These are phyloP conservation scores for Hsuehochloa calcarea DNA, from an alignment of 176 grass and related monocot genomes.

Conservation along the genomic window DNA sequence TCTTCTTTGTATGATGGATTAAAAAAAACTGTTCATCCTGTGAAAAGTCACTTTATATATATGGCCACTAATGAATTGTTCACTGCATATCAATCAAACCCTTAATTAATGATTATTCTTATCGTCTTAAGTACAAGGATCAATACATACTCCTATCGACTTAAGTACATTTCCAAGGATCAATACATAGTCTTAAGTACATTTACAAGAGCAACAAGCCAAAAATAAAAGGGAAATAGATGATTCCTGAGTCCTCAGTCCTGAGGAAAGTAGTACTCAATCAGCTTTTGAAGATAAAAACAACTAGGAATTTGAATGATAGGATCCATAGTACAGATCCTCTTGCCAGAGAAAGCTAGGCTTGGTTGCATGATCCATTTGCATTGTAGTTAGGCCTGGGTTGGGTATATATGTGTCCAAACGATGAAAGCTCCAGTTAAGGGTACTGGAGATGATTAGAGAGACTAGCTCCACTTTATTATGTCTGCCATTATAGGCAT, in stretches of 20 bases:
- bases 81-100: not conserved
- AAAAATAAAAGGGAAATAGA: not conserved
- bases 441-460: conserved; percentile 51
- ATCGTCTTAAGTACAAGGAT: not conserved
- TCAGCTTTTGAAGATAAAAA: conserved; percentile 14
- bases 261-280: conserved; percentile 17
- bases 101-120: not conserved
- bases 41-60: not conserved
- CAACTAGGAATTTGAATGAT: not conserved
- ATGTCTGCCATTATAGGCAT: conserved; percentile 51
- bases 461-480: conserved; percentile 44
- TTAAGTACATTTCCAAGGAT: not conserved
- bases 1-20: not conserved
- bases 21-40: not conserved
- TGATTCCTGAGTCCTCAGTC: not conserved
- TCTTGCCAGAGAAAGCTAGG: conserved; percentile 36
- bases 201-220: not conserved
- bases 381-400: not conserved
- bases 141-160: not conserved
- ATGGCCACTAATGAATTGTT: not conserved
- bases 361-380: conserved; percentile 21
- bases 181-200: no score
- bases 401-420: conserved; percentile 13
- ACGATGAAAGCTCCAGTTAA: conserved; percentile 49
- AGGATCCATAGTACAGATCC: conserved; percentile 16